phyloP scores from a whole-genome alignment of 139 green algal genomes.

The Coccomyxa sp. region DNA sequence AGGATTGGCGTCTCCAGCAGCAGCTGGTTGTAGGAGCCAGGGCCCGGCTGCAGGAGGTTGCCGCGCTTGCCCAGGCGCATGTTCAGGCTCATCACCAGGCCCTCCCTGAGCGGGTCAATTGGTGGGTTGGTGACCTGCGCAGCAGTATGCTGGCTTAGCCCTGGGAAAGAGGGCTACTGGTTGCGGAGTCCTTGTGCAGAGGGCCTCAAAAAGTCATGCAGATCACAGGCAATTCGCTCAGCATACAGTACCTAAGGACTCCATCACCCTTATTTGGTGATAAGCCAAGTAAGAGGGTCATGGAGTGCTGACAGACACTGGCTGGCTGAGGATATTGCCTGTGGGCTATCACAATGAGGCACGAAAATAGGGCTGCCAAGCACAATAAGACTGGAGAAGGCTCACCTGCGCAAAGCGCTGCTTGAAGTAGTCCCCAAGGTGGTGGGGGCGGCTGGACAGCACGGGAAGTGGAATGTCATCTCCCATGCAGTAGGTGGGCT shows the following conservation, averaged over 20 bases:
- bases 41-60: constrained; percentile 88
- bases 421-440: constrained; percentile 99
- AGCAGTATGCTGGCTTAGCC: too few species aligned
- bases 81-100: constrained; percentile 96
- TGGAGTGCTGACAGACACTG: too few species aligned
- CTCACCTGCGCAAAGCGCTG: constrained; percentile 95
- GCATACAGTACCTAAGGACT: too few species aligned
- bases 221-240: too few species aligned
- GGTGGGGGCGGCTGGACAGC: constrained; percentile 83
- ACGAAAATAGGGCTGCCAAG: too few species aligned
- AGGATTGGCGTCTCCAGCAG: constrained; percentile 85
- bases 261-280: too few species aligned
- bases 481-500: constrained; percentile 99
- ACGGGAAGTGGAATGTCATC: constrained; percentile 97
- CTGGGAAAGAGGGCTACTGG: too few species aligned
- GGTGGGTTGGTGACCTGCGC: constrained; percentile 96
- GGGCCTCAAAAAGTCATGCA: too few species aligned
- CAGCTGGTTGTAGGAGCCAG: constrained; percentile 67
- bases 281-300: too few species aligned
- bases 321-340: too few species aligned
- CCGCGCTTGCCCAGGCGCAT: constrained; percentile 91
- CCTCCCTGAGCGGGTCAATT: constrained; percentile 98
- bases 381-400: not conserved
- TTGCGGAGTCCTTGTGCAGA: too few species aligned
- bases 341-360: too few species aligned